Base-by-base conservation (phyloP, 208 protist genomes). In the Trypanosoma boissoni region DNA sequence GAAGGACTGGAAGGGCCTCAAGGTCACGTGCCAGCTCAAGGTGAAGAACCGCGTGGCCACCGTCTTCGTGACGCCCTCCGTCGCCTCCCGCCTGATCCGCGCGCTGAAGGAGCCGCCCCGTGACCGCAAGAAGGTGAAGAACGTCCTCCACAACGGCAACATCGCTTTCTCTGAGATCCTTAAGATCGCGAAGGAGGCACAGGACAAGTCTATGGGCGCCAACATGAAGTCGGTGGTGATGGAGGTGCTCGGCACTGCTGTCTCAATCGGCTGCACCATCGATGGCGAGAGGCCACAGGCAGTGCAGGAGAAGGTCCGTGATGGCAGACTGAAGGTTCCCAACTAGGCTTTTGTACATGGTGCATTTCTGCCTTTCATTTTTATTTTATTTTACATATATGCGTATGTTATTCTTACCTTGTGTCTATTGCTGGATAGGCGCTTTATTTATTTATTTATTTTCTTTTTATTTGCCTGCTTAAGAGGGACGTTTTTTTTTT, bases 121-220 rank as follows among this genome's bases (percentile, higher is more conserved):
- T 73, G 98, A 99, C 80, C 94, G 98, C 85, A 99, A 99, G 95
- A 99, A 99, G 94, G 97, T 97, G 42, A 99, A 99, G 96, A 99
- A 99, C 88, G 92, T 99, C 75, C 98, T 99, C 78, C 99, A 99
- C 92, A 78, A 86, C 66, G 99, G 99, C 77, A 98, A 99, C 89
- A 91, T 99, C 67, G 55, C 96, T 34, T 87, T 99, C 49, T 87
- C 98, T 34, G 96, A 98, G 69, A 85, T 99, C 74, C 74, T 99
- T 59, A 94, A 97, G 56, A 99, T 99, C 72, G 98, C 98, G 41
- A 90, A 95, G 69, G 85, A 90, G 69, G 95, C 99, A 78, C 81
- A 96, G 62, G 39, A 64, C 27, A 95, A 96, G 60, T 99, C 97
- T 16, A 93, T 98, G 83, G 92, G 97, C 18, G 86, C 89, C 54